Evolutionary conservation across 2,329 filamentous ascomycete species (phyloP), one percentile per base, ranked within the genome.

Genomic region (Aspergillus sp.): DNA sequence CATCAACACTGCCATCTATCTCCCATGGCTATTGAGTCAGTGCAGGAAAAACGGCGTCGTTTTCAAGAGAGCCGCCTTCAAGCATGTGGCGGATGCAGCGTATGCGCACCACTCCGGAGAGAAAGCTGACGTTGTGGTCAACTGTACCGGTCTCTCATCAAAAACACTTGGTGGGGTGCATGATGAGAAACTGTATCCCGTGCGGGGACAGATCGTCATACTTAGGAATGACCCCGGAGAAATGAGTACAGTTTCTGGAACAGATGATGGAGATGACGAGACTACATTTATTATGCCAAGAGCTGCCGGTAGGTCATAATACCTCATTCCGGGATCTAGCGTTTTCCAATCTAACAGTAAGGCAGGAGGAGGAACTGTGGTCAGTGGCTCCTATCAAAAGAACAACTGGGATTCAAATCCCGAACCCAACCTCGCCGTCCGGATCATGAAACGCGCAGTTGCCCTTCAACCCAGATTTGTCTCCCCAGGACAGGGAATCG

Each of bases 1-100:
- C 69, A 89, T 95, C 63, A 95, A 96, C 68, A 86, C 86, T 0
- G 80, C 85, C 43, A 70, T 94, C 47, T 95, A 94, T 68, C 80
- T 95, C 3, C 81, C 86, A 3, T 95, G 85, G 80, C 81, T 95
- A 0, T 71, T 85, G 0, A 83, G 84, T 0, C 83, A 91, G 68
- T 93, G 87, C 63, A 74, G 85, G 28, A 79, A 79, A 55, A 78
- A 81, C 45, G 85, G 86, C 19, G 85, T 86, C 7, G 70, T 79
- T 1, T 70, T 90, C 57, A 77, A 77, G 55, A 78, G 86, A 6
- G 79, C 69, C 1, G 62, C 75, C 1, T 68, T 89, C 33, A 64
- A 68, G 4, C 85, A 94, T 64, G 77, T 96, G 48, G 67, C 72
- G 0, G 84, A 94, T 38, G 87, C 87, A 0, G 70, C 75, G 1